Evolutionary conservation across 441 rosid species (phyloP).

Genomic region (Sinapis alba): DNA sequence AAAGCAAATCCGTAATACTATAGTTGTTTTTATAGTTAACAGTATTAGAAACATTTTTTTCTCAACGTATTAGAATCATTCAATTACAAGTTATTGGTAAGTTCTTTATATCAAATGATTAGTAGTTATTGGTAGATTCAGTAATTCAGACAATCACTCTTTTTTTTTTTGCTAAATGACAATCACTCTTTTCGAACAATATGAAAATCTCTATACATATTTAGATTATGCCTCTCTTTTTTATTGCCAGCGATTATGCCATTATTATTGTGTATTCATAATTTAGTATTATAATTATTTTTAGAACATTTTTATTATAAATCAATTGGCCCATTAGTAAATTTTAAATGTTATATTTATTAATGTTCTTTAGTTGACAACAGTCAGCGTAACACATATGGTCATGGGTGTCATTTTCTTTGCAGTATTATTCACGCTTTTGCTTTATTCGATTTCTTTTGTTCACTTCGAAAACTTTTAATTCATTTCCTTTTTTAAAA

Average conservation of each 20-base stretch:
- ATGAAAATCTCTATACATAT: no score
- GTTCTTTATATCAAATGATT: not conserved
- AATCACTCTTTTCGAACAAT: no score
- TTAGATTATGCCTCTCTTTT: no score
- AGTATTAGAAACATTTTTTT: no score
- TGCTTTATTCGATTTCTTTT: constrained; percentile 17
- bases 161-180: no score
- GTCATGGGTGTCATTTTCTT: constrained; percentile 10
- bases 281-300: not conserved
- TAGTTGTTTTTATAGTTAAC: no score
- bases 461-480: no score
- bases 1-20: no score
- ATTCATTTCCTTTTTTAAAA: no score
- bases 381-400: not conserved
- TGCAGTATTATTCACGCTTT: constrained; percentile 8
- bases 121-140: no score
- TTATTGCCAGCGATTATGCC: not conserved
- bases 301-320: not conserved
- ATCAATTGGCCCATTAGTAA: not conserved
- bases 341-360: not conserved
- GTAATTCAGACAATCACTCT: no score
- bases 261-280: not conserved
- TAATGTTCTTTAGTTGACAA: no score
- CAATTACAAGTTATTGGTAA: not conserved
- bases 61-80: not conserved